A percentile compares a stretch with the other conserved stretches of the same genome.
phyloP scores from a whole-genome alignment of 192 early-diverging fungal species.

The Chytriomyces confervae region DNA sequence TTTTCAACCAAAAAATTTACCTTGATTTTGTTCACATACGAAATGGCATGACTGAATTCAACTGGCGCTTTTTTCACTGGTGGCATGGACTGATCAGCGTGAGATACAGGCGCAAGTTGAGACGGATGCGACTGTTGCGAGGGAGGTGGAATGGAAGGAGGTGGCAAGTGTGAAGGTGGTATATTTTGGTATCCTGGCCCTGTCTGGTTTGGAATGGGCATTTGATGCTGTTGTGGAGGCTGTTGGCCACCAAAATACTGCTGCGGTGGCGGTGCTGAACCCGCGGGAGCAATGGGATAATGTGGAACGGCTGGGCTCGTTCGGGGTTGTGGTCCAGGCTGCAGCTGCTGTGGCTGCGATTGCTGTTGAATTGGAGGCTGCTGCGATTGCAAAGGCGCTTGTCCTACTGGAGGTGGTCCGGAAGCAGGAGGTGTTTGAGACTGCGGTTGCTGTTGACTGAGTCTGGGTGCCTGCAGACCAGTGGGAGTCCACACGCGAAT shows the following conservation, averaged over 20 bases:
- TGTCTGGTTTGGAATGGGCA: not conserved
- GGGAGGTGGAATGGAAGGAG: slow-evolving; percentile 8
- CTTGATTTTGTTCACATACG: slow-evolving; percentile 99
- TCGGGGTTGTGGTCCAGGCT: not conserved
- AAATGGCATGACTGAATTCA: slow-evolving; percentile 98
- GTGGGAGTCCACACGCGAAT: slow-evolving; percentile 88
- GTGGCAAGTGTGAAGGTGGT: not conserved
- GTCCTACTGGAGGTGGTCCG: not conserved
- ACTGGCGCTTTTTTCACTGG: slow-evolving; percentile 61
- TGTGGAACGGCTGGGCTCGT: too few species aligned
- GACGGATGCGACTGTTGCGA: slow-evolving; percentile 34
- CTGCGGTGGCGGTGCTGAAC: not conserved
- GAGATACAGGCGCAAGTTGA: not conserved
- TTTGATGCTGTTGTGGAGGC: not conserved
- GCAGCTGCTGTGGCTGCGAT: not conserved
- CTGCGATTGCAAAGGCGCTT: not conserved
- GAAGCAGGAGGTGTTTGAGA: not conserved
- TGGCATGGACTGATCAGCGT: not conserved
- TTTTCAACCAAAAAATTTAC: slow-evolving; percentile 52
- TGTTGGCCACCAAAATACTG: not conserved
- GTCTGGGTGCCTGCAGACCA: slow-evolving; percentile 19
- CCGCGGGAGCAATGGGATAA: not conserved
- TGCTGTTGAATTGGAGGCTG: not conserved
- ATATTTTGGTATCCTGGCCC: too few species aligned
- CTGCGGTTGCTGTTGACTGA: not conserved